phyloP scores from a whole-genome alignment of 768 basidiomycete genomes.

The Crucibulum laeve region DNA sequence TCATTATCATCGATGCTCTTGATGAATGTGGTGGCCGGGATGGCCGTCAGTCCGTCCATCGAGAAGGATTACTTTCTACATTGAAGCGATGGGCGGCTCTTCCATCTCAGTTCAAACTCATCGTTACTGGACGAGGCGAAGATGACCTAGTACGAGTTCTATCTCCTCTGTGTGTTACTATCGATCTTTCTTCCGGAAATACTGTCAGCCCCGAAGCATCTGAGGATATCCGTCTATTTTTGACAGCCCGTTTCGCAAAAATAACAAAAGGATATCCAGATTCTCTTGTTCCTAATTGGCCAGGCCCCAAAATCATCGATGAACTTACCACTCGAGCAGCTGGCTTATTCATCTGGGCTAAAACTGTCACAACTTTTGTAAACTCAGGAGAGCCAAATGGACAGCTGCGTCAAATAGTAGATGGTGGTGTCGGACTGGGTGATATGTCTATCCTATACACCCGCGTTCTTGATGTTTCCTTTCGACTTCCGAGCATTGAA shows the following conservation, averaged over 20 bases:
- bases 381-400: conserved; percentile 10
- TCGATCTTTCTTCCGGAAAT: conserved; percentile 1
- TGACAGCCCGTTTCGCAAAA: conserved; percentile 9
- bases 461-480: conserved; percentile 14
- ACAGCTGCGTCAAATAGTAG: conserved; percentile 9
- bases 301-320: conserved; percentile 11
- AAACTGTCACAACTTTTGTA: conserved; percentile 14
- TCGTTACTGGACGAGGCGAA: conserved; percentile 13
- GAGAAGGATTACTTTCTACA: conserved; percentile 4
- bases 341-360: conserved; percentile 25
- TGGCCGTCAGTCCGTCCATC: conserved; percentile 15
- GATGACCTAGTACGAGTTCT: background rate
- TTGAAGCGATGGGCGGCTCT: conserved; percentile 6
- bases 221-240: conserved; percentile 17
- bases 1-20: conserved; percentile 21
- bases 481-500: conserved; percentile 3
- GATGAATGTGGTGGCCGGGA: conserved; percentile 15
- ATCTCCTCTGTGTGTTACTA: background rate
- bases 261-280: conserved; percentile 11
- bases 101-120: conserved; percentile 16
- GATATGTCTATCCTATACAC: conserved; percentile 14
- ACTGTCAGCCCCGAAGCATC: conserved; percentile 7
- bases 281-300: conserved; percentile 12
- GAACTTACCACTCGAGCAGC: conserved; percentile 17
- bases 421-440: conserved; percentile 7